A percentile compares a stretch with the other conserved stretches of the same genome.
Conservation (phyloP, 2,329 filamentous ascomycete genomes). For the Phoma sp. region DNA sequence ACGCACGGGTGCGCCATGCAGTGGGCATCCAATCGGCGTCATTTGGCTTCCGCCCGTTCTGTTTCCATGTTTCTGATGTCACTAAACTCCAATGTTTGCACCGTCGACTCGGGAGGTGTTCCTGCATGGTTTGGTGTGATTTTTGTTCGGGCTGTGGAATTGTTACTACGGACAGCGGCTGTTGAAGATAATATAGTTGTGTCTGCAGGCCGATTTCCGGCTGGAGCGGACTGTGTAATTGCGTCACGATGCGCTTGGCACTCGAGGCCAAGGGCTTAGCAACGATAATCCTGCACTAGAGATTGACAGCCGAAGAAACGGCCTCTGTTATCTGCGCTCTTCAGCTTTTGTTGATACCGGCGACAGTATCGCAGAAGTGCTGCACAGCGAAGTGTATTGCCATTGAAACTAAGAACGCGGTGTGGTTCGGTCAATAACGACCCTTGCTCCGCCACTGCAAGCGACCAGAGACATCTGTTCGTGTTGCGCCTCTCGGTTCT, state of each 20-base stretch:
- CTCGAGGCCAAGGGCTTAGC: slow-evolving; percentile 21
- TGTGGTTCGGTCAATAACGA: slow-evolving; percentile 1
- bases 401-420: slow-evolving; percentile 22
- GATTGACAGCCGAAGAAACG: slow-evolving; percentile 15
- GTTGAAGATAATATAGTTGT: not conserved
- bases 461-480: slow-evolving; percentile 11
- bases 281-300: slow-evolving; percentile 17
- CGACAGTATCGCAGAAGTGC: not conserved
- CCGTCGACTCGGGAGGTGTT: not conserved
- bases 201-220: slow-evolving; percentile 9
- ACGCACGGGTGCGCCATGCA: slow-evolving; percentile 10
- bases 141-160: not conserved
- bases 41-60: slow-evolving; percentile 8
- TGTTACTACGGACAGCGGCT: not conserved
- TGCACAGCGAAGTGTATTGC: slow-evolving; percentile 21
- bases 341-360: slow-evolving; percentile 9
- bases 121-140: no score
- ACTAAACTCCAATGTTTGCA: not conserved
- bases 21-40: slow-evolving; percentile 13
- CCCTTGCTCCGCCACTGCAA: slow-evolving; percentile 9
- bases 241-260: slow-evolving; percentile 7
- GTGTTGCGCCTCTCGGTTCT: slow-evolving; percentile 21
- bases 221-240: slow-evolving; percentile 8
- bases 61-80: not conserved
- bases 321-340: slow-evolving; percentile 11